These are phyloP conservation scores for Plantago coronopus DNA, from an alignment of 305 asterid genomes.

Conservation along the genomic window DNA sequence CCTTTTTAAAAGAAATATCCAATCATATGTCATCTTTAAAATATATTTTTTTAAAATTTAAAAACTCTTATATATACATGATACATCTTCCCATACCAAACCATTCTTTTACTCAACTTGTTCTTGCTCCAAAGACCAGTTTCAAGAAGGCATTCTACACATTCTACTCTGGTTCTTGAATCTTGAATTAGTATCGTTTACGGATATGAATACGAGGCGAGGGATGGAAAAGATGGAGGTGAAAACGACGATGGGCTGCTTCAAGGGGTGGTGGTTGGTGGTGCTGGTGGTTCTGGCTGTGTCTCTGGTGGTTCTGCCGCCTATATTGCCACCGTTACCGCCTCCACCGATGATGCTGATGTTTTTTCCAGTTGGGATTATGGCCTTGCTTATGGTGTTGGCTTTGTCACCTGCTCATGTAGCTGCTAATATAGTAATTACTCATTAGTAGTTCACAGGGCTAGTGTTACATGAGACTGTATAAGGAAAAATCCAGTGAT, in stretches of 20 bases:
- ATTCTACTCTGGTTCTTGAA: too few relatives aligned
- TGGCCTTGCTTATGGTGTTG: slow-evolving; percentile 43
- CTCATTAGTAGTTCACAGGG: background rate
- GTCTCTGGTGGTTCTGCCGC: slow-evolving; percentile 37
- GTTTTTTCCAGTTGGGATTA: slow-evolving; percentile 50
- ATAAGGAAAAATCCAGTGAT: too few relatives aligned
- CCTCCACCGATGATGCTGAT: slow-evolving; percentile 46
- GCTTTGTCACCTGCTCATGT: slow-evolving; percentile 32
- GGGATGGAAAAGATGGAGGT: slow-evolving; percentile 15
- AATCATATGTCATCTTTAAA: background rate
- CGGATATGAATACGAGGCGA: slow-evolving; percentile 8
- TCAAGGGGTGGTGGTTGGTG: slow-evolving; percentile 37
- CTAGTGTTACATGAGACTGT: too few relatives aligned
- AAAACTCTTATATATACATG: too few relatives aligned
- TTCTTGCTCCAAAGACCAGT: too few relatives aligned
- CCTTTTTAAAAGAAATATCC: background rate
- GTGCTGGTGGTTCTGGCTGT: slow-evolving; percentile 31
- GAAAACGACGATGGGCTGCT: slow-evolving; percentile 17
- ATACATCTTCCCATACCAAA: background rate
- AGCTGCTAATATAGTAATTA: slow-evolving; percentile 17
- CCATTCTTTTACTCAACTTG: too few relatives aligned
- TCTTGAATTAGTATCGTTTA: too few relatives aligned
- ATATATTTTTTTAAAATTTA: too few relatives aligned
- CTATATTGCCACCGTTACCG: slow-evolving; percentile 40
- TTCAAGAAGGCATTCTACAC: too few relatives aligned